Base-by-base conservation (phyloP, 495 filamentous ascomycete species). In the Alectoria sarmentosa region DNA sequence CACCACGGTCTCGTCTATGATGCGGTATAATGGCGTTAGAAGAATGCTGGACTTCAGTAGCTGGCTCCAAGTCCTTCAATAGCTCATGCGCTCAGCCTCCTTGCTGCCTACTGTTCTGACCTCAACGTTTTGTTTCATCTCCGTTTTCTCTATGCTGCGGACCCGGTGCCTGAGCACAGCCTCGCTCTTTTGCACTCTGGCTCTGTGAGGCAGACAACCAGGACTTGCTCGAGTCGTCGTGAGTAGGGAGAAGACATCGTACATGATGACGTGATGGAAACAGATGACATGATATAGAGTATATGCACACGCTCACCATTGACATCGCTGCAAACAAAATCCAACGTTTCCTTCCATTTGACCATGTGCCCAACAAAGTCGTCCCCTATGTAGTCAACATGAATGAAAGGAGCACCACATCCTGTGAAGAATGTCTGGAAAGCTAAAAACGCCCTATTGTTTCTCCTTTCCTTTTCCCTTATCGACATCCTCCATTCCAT, bases 391-490 rank as follows among this genome's bases (percentile, higher is more conserved):
- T 58, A 56, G 37, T 63, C n/a, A 14, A 48, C 62, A 58, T 64
- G 42, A 36, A 64, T 23, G 13, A 54, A 30, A 28, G 26, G 3
- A 36, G 17, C 52, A 36, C 58, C 19, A 13, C 41, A 41, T n/a
- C 13, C 52, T 64, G 38, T 41, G 30, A 30, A 32, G 8, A 39
- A 36, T 44, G 21, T 21, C 54, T 46, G 13, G 1, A 52, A 26
- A 11, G 56, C 23, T 32, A 59, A 7, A n/a, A 49, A 60, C 56
- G 42, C 46, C 19, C 37, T 49, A 58, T 39, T 58, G 59, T 55
- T 64, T 60, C 46, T 66, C 61, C 32, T 71, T 71, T 57, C 66
- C 66, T 70, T 72, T 69, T 32, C 65, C 44, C 46, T 66, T 72
- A 3, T 70, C 69, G 2, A 21, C 5, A 4, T 60, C 34, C 42